phyloP scores from a whole-genome alignment of 1,284 basidiomycete genomes.

The Salmacisia buchloeana region DNA sequence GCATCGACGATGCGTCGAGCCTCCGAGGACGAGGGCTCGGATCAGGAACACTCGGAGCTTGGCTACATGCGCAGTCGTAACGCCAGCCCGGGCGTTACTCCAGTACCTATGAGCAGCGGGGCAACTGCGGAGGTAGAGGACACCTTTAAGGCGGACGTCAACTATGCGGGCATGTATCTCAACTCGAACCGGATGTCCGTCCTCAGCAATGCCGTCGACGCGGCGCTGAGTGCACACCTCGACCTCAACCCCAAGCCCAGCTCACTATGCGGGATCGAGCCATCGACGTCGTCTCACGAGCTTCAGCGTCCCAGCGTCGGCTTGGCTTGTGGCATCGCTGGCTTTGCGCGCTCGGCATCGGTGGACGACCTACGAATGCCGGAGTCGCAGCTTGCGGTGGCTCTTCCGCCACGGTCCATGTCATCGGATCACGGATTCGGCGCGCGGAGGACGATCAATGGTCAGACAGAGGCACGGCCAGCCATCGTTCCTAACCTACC shows the following conservation, averaged over 20 bases:
- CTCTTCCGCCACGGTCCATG: no score
- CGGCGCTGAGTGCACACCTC: neutral
- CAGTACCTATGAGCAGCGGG: no score
- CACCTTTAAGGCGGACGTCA: neutral
- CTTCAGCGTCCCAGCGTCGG: no score
- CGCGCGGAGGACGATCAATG: no score
- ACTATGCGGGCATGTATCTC: constrained; percentile 5
- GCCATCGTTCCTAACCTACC: no score
- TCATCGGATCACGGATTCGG: no score
- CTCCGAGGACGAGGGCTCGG: constrained; percentile 22
- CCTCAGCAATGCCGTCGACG: neutral
- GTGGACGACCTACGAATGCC: neutral
- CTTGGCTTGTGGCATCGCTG: neutral
- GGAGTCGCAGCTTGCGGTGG: no score
- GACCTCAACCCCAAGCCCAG: neutral
- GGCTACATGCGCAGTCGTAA: no score
- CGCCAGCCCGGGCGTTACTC: no score
- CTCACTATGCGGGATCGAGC: no score
- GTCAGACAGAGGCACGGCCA: no score
- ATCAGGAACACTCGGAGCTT: constrained; percentile 19
- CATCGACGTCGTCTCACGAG: no score
- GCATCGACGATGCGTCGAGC: constrained; percentile 15
- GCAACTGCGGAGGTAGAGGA: neutral
- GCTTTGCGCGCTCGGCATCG: neutral
- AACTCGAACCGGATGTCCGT: constrained; percentile 1